A percentile compares a stretch with the other conserved stretches of the same genome.
Conservation (phyloP, 108 stramenopile species). For the Skeletonema costatum region DNA sequence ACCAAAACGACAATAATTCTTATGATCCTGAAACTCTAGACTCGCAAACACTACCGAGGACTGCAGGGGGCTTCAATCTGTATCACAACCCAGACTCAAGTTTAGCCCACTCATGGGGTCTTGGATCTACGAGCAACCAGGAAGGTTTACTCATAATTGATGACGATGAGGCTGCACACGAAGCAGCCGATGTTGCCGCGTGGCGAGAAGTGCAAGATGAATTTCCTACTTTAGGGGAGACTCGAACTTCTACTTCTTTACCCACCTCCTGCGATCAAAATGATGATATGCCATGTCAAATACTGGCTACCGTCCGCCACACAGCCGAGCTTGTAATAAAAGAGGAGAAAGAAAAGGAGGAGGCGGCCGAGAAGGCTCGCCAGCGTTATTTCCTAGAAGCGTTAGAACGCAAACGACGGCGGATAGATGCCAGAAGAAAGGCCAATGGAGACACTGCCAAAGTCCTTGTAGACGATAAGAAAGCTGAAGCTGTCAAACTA, state of each 20-base stretch:
- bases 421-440: slow-evolving; percentile 16
- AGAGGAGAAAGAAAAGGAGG: slow-evolving; percentile 24
- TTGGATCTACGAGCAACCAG: background rate
- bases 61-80: slow-evolving; percentile 51
- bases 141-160: slow-evolving; percentile 59
- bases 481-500: slow-evolving; percentile 13
- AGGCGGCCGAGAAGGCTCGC: background rate
- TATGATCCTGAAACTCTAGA: background rate
- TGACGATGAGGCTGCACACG: slow-evolving; percentile 53
- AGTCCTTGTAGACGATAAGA: slow-evolving; percentile 1
- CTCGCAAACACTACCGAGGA: background rate
- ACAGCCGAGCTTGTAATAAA: slow-evolving; percentile 15
- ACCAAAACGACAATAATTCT: background rate
- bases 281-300: slow-evolving; percentile 14
- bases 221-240: slow-evolving; percentile 48
- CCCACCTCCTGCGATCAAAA: slow-evolving; percentile 4
- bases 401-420: slow-evolving; percentile 24
- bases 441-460: slow-evolving; percentile 9
- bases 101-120: slow-evolving; percentile 14
- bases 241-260: background rate
- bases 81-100: slow-evolving; percentile 25
- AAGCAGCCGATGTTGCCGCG: slow-evolving; percentile 40
- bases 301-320: slow-evolving; percentile 21
- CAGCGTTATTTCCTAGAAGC: slow-evolving; percentile 19
- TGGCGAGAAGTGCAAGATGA: slow-evolving; percentile 50